These are phyloP conservation scores for Inga leiocalycina DNA, from an alignment of 306 rosid species.

Conservation along the genomic window DNA sequence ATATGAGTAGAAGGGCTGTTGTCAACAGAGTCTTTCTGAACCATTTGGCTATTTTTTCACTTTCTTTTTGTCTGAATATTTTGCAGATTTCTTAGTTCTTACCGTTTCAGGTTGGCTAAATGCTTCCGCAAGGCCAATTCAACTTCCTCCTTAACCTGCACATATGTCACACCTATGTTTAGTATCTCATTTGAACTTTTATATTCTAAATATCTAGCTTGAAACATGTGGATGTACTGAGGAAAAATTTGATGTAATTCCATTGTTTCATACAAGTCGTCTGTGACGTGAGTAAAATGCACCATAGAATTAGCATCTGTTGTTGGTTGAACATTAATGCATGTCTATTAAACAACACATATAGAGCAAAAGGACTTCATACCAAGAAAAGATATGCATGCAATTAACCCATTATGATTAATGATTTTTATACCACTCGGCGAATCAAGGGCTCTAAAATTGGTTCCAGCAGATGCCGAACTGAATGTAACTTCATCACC, in stretches of 20 bases:
- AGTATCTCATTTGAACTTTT: constrained; percentile 19
- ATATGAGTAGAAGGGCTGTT: background rate
- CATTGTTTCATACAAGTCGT: constrained; percentile 3
- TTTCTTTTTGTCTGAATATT: background rate
- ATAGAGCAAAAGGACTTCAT: constrained; percentile 2
- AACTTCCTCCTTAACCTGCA: constrained; percentile 96
- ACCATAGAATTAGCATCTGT: constrained; percentile 23
- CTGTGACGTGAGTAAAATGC: background rate
- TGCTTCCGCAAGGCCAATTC: constrained; percentile 84
- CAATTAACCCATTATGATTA: background rate
- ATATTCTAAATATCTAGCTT: background rate
- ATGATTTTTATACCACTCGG: constrained; percentile 68
- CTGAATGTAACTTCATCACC: constrained; percentile 59
- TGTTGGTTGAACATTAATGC: background rate
- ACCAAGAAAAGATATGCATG: constrained; percentile 20
- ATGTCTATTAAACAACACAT: constrained; percentile 27
- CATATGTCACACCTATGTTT: constrained; percentile 28
- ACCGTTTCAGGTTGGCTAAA: constrained; percentile 73
- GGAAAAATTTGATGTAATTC: constrained; percentile 15
- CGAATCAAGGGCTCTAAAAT: constrained; percentile 84
- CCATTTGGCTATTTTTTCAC: background rate
- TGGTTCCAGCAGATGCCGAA: constrained; percentile 73
- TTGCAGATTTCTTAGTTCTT: constrained; percentile 37
- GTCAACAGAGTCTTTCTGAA: background rate
- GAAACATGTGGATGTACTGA: background rate